A percentile compares a stretch with the other conserved stretches of the same genome.
These are phyloP conservation scores for Paraleonurus japonicus DNA, from an alignment of 257 asterid species.

Conservation along the genomic window DNA sequence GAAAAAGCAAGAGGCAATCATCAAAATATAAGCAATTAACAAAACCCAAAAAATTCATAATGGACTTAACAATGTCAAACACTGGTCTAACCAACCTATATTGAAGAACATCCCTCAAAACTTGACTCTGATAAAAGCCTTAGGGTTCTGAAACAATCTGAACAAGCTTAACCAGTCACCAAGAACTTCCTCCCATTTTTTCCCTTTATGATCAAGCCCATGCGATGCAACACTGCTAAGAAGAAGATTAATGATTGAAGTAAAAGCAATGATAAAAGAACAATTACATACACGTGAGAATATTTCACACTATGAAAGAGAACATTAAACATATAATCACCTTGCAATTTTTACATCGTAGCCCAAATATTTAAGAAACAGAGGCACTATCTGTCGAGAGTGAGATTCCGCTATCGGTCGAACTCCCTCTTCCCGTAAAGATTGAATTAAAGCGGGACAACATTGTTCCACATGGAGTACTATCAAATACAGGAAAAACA, in stretches of 20 bases:
- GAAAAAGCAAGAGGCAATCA: neutral
- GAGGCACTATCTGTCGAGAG: constrained; percentile 64
- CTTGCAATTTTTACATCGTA: constrained; percentile 50
- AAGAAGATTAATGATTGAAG: constrained; percentile 11
- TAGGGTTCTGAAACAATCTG: constrained; percentile 66
- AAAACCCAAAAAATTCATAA: neutral
- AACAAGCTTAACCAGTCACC: constrained; percentile 83
- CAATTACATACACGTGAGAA: constrained; percentile 15
- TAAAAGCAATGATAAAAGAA: constrained; percentile 1
- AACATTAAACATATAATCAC: constrained; percentile 32
- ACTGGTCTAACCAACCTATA: constrained; percentile 55
- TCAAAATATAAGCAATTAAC: constrained; percentile 9
- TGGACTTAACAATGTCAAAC: neutral
- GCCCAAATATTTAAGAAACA: constrained; percentile 84
- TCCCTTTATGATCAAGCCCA: constrained; percentile 45
- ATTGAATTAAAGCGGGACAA: constrained; percentile 64
- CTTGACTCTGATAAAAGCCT: constrained; percentile 48
- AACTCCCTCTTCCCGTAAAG: constrained; percentile 70
- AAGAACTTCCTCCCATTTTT: constrained; percentile 73
- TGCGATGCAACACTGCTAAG: constrained; percentile 51
- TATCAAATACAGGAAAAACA: constrained; percentile 43
- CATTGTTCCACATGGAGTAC: constrained; percentile 50
- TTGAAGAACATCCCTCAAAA: constrained; percentile 64
- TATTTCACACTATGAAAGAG: neutral
- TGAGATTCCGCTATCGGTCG: constrained; percentile 64